Conservation (phyloP, 306 rosid species). For the Rosa persica region DNA sequence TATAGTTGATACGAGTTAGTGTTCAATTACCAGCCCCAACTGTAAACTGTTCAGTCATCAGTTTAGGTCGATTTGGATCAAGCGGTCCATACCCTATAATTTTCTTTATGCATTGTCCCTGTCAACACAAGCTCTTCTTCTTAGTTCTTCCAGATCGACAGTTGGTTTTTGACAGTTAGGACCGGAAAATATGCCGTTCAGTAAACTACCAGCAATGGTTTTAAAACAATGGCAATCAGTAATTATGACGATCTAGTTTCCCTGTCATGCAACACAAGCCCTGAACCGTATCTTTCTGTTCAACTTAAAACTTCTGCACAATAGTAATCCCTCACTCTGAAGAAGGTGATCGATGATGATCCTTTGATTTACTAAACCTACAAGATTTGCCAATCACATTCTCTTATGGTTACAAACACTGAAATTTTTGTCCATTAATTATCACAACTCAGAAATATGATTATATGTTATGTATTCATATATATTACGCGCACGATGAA, state of each 20-base stretch:
- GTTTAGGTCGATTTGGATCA: background rate
- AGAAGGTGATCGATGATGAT: background rate
- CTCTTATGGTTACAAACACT: background rate
- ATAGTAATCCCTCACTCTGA: background rate
- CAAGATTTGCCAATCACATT: no score
- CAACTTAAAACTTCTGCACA: no score
- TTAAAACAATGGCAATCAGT: background rate
- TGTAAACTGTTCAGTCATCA: background rate
- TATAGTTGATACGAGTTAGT: background rate
- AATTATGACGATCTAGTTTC: background rate
- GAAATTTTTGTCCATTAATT: no score
- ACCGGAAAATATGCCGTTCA: background rate
- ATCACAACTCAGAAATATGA: no score
- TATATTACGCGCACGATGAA: no score
- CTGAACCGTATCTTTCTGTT: background rate
- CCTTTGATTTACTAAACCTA: background rate
- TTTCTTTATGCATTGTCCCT: background rate
- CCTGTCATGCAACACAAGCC: background rate
- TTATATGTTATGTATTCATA: no score
- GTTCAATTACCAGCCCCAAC: conserved; percentile 1
- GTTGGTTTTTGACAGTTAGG: background rate
- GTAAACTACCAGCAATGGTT: no score
- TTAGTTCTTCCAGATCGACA: background rate
- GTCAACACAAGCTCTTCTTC: background rate
- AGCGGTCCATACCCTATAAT: background rate